Evolutionary conservation across 2,329 filamentous ascomycete species (phyloP).

Genomic region (Epichloe uncinata): DNA sequence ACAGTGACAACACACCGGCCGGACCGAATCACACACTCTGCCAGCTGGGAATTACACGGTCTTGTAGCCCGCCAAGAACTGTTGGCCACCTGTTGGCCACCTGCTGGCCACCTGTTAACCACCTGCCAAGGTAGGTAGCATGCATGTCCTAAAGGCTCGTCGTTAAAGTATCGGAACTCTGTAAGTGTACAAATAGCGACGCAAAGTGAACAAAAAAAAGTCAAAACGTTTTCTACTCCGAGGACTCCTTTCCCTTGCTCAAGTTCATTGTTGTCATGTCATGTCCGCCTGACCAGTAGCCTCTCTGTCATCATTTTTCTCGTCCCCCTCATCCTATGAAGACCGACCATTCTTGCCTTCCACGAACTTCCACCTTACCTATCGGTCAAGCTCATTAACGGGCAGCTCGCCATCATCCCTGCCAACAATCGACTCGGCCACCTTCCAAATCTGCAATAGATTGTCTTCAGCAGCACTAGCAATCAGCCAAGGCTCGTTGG

Average conservation of each 20-base stretch:
- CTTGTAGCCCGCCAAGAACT: background rate
- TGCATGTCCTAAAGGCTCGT: background rate
- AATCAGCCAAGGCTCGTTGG: slow-evolving; percentile 91
- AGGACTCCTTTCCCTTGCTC: background rate
- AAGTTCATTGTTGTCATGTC: background rate
- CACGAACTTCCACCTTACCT: slow-evolving; percentile 24
- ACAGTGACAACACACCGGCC: background rate
- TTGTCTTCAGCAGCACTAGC: slow-evolving; percentile 96
- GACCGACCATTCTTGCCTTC: slow-evolving; percentile 13
- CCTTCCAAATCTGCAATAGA: slow-evolving; percentile 87
- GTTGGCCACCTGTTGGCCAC: background rate
- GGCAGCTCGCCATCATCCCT: slow-evolving; percentile 64
- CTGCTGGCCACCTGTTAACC: background rate
- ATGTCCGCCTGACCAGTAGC: background rate
- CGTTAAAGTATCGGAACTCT: too few species aligned
- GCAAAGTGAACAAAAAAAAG: background rate
- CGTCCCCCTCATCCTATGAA: slow-evolving; percentile 18
- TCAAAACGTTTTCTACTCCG: background rate
- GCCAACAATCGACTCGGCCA: slow-evolving; percentile 67
- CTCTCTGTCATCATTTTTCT: background rate
- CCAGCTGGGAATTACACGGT: background rate
- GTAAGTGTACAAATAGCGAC: background rate
- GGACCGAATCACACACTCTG: background rate
- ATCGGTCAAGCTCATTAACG: slow-evolving; percentile 62
- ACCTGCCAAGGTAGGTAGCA: background rate